Conservation (phyloP, 257 asterid species). For the Verbascum thapsus region DNA sequence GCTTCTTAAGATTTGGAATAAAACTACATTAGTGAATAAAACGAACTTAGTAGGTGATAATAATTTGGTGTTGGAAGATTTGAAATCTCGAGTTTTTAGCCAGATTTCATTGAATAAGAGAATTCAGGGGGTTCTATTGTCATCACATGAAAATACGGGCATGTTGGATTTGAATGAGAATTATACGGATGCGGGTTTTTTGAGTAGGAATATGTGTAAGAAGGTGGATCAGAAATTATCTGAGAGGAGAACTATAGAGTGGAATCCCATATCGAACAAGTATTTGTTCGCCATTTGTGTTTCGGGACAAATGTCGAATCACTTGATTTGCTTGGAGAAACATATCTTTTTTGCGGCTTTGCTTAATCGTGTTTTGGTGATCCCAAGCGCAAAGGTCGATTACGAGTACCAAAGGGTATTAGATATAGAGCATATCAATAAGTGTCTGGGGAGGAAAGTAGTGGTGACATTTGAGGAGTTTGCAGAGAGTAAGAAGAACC, state of each 20-base stretch:
- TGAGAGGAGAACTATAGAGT: slow-evolving; percentile 67
- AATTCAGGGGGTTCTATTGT: slow-evolving; percentile 69
- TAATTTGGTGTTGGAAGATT: slow-evolving; percentile 46
- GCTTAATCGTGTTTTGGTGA: slow-evolving; percentile 74
- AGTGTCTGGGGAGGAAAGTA: slow-evolving; percentile 79
- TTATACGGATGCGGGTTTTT: slow-evolving; percentile 46
- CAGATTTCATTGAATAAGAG: slow-evolving; percentile 75
- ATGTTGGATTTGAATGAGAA: slow-evolving; percentile 41
- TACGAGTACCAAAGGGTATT: slow-evolving; percentile 70
- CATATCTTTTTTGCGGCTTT: slow-evolving; percentile 93
- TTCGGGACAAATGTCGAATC: slow-evolving; percentile 99
- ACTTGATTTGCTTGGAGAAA: slow-evolving; percentile 92
- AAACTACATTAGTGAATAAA: slow-evolving; percentile 37
- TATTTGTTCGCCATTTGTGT: slow-evolving; percentile 82
- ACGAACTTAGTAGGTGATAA: not conserved
- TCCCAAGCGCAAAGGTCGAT: slow-evolving; percentile 89
- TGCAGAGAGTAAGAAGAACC: slow-evolving; percentile 57
- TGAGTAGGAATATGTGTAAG: slow-evolving; percentile 54
- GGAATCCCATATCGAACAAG: slow-evolving; percentile 82
- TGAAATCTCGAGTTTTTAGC: slow-evolving; percentile 56
- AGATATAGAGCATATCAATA: slow-evolving; percentile 81
- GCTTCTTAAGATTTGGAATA: slow-evolving; percentile 71
- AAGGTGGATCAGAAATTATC: slow-evolving; percentile 68
- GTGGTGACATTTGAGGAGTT: slow-evolving; percentile 90
- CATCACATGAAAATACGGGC: slow-evolving; percentile 56